Evolutionary conservation across 2,329 filamentous ascomycete genomes (phyloP), one percentile per base, ranked within the genome.

Genomic region (Aspergillus carbonarius): DNA sequence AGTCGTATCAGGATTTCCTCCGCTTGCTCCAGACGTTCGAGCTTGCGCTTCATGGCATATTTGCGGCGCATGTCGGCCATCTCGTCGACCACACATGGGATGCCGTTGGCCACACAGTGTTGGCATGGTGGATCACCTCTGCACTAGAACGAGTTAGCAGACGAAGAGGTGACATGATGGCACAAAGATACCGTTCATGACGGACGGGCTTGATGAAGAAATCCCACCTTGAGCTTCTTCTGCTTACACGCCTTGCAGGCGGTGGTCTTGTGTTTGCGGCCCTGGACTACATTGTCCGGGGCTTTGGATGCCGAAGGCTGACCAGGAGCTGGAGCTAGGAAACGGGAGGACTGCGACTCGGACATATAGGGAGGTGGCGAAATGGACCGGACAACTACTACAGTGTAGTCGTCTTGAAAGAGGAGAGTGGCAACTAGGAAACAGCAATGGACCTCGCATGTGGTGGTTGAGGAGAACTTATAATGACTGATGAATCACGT

Each of bases 41-140:
- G 18, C 25, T 66, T 68, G 4, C 66, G 60, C 23, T 68, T 65
- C 60, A 66, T 62, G 49, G 65, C 63, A 18, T 62, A 58, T 47
- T 69, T 68, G 10, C 68, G 70, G 32, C 68, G 70, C 59, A 68
- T 66, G 49, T 72, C 70, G 47, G 66, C 62, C 57, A 66, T 63
- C 55, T 67, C 67, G 50, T 71, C 65, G 37, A 69, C 66, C 49
- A 61, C 34, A 52, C 68, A 71, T 40, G 66, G 62, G 46, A 69
- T 61, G 25, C 65, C 62, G 40, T 70, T 68, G 2, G 62, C 59
- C n/a, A 63, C 53, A 47, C 70, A 72, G 20, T 68, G 63, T 18
- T 68, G 60, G 49, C 70, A 72, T 9, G 70, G 70, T 4, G 67
- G 62, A 35, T 63, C 66, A 2, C 68, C 70, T 34, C 68, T 64